Percentiles rank a stretch among this genome's conserved stretches.
These are phyloP conservation scores for Ogataea neopini DNA, from an alignment of 805 yeast genomes.

Conservation along the genomic window DNA sequence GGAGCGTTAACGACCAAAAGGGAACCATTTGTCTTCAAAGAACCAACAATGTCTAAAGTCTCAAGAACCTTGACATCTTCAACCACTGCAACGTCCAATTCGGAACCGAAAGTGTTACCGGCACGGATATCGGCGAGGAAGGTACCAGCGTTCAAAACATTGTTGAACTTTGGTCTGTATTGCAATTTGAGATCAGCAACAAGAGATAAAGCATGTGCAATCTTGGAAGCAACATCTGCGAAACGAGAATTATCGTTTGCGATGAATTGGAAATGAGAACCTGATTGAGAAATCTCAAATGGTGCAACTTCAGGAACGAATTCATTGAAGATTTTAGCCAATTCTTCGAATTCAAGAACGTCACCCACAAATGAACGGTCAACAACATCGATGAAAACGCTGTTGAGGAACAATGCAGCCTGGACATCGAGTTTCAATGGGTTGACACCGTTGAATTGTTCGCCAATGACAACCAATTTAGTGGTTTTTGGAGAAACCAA, in stretches of 20 bases:
- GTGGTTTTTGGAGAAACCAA: constrained; percentile 59
- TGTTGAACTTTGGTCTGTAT: constrained; percentile 70
- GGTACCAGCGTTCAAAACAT: constrained; percentile 68
- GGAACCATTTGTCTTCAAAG: constrained; percentile 56
- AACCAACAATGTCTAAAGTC: constrained; percentile 60
- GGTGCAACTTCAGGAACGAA: constrained; percentile 10
- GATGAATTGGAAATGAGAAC: constrained; percentile 59
- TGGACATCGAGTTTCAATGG: constrained; percentile 69
- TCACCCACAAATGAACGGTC: constrained; percentile 47
- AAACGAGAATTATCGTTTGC: constrained; percentile 62
- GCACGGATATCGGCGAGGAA: constrained; percentile 62
- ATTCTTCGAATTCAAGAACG: constrained; percentile 32
- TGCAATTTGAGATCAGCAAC: constrained; percentile 53
- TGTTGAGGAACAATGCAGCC: constrained; percentile 62
- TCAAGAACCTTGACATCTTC: constrained; percentile 58
- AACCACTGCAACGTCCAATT: constrained; percentile 65
- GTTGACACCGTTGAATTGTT: constrained; percentile 38
- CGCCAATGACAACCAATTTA: constrained; percentile 69
- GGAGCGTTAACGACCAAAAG: constrained; percentile 45
- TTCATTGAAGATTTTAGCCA: constrained; percentile 31
- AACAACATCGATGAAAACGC: constrained; percentile 47
- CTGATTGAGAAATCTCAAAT: constrained; percentile 37
- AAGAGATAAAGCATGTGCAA: constrained; percentile 70
- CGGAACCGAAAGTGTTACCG: constrained; percentile 43
- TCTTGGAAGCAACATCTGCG: constrained; percentile 56